Evolutionary conservation across 164 flowering plant genomes (phyloP).

Genomic region (Nymphaea colorata): DNA sequence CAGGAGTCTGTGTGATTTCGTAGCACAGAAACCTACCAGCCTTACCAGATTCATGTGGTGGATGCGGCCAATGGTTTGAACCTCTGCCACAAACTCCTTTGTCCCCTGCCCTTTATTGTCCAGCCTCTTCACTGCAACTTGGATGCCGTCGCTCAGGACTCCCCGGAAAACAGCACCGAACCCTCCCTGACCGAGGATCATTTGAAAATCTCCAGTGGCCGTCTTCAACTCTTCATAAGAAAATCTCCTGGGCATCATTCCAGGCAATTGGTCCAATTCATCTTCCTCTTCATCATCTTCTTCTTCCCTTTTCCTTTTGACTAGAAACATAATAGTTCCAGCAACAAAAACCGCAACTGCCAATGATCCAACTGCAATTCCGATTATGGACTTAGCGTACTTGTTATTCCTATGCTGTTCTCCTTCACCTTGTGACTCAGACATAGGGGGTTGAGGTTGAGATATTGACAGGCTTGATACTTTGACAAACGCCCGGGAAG

Average conservation of each 20-base stretch:
- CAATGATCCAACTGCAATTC: not conserved
- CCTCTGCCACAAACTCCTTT: conserved; percentile 18
- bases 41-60: conserved; percentile 21
- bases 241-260: conserved; percentile 10
- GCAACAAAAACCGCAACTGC: not conserved
- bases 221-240: conserved; percentile 9
- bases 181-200: conserved; percentile 8
- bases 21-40: conserved; percentile 13
- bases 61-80: conserved; percentile 12
- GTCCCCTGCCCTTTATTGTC: conserved; percentile 15
- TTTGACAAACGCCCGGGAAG: conserved; percentile 1
- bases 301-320: not conserved
- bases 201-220: conserved; percentile 14
- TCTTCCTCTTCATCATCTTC: not conserved
- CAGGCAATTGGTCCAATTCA: conserved; percentile 4
- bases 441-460: not conserved
- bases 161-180: conserved; percentile 19
- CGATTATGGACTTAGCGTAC: not conserved
- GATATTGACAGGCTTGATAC: not conserved
- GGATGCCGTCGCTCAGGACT: conserved; percentile 10
- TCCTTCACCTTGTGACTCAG: not conserved
- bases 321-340: not conserved
- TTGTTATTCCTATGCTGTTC: not conserved
- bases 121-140: conserved; percentile 20
- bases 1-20: conserved; percentile 8